Evolutionary conservation across 2,329 filamentous ascomycete species (phyloP).

Genomic region (Cladophialophora immunda): DNA sequence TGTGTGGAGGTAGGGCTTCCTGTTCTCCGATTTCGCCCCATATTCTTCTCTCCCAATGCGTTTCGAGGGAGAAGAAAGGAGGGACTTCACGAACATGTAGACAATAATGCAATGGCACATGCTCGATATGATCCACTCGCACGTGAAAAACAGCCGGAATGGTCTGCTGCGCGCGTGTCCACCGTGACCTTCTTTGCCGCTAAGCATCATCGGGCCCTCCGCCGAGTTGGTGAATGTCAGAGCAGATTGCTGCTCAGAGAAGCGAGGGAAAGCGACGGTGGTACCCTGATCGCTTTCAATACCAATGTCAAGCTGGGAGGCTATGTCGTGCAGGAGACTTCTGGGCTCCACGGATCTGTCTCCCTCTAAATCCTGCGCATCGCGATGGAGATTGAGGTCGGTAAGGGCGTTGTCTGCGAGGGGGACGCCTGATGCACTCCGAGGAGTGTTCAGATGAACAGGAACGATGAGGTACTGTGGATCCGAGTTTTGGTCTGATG

Average conservation of each 20-base stretch:
- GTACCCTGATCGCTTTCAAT: background rate
- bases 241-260: background rate
- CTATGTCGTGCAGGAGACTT: background rate
- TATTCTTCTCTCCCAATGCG: too few species aligned
- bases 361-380: background rate
- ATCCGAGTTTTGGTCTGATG: background rate
- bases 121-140: too few species aligned
- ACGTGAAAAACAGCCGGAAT: too few species aligned
- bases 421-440: background rate
- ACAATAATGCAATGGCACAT: too few species aligned
- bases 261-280: background rate
- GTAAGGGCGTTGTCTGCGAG: background rate
- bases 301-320: background rate
- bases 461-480: background rate
- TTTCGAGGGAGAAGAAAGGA: too few species aligned
- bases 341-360: background rate
- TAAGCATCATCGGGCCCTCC: too few species aligned
- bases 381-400: background rate
- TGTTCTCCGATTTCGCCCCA: too few species aligned
- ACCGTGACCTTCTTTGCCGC: background rate
- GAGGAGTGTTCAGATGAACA: background rate
- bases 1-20: too few species aligned
- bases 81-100: too few species aligned
- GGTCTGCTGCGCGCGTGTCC: background rate
- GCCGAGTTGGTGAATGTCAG: background rate